Conservation (phyloP, 805 yeast genomes). For the Phaffomyces opuntiae region DNA sequence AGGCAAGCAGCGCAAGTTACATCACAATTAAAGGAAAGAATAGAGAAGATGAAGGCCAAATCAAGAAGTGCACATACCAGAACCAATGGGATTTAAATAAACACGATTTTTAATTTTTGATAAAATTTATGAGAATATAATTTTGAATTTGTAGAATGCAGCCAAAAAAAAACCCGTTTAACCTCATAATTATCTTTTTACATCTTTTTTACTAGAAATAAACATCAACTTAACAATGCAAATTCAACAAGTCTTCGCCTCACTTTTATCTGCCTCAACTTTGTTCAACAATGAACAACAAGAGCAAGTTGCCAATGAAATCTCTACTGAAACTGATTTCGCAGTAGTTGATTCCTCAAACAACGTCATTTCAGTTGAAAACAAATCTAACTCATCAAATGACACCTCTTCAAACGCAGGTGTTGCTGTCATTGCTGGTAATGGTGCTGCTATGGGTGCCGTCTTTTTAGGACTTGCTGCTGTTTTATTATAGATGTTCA, state of each 20-base stretch:
- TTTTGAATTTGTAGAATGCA: too few species aligned
- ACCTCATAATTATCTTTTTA: background rate
- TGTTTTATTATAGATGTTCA: slow-evolving; percentile 15
- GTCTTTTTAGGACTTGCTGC: slow-evolving; percentile 22
- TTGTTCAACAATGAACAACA: slow-evolving; percentile 8
- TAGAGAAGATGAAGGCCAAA: slow-evolving; percentile 81
- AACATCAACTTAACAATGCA: slow-evolving; percentile 14
- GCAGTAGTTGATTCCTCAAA: slow-evolving; percentile 5
- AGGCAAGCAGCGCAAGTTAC: slow-evolving; percentile 87
- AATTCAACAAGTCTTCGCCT: slow-evolving; percentile 26
- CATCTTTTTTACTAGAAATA: background rate
- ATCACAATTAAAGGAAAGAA: slow-evolving; percentile 74
- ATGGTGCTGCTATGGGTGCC: slow-evolving; percentile 18
- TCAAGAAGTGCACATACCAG: slow-evolving; percentile 20
- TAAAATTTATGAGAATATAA: too few species aligned
- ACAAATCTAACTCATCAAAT: slow-evolving; percentile 19
- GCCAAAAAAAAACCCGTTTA: background rate
- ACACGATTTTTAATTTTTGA: too few species aligned
- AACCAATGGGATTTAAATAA: background rate
- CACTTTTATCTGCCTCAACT: slow-evolving; percentile 21
- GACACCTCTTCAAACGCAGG: slow-evolving; percentile 23
- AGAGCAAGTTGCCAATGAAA: slow-evolving; percentile 1
- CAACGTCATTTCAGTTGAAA: slow-evolving; percentile 6
- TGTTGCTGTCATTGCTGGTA: slow-evolving; percentile 15
- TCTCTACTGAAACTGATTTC: background rate